Percentiles rank a stretch among this genome's conserved stretches.
These are phyloP conservation scores for Tephrocybe sp. DNA, from an alignment of 768 basidiomycete genomes.

Conservation along the genomic window DNA sequence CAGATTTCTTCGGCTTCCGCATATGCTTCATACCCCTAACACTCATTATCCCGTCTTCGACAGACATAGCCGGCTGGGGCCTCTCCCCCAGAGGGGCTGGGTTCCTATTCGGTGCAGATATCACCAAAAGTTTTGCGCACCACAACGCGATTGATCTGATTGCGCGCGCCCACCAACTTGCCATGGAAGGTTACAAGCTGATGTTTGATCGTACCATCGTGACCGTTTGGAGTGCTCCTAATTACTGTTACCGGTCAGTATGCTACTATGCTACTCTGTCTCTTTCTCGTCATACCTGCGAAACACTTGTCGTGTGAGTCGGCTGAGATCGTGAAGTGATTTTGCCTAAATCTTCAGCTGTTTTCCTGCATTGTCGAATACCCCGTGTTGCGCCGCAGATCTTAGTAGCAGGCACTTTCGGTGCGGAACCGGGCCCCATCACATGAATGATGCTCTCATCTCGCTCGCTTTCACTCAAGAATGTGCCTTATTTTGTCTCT, in stretches of 20 bases:
- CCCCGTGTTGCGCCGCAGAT: constrained; percentile 4
- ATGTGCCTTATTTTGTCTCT: neutral
- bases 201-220: constrained; percentile 97
- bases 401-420: neutral
- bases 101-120: constrained; percentile 91
- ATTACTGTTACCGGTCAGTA: constrained; percentile 95
- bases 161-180: constrained; percentile 95
- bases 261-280: neutral
- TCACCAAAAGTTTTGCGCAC: constrained; percentile 87
- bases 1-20: neutral
- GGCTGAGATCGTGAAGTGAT: no score
- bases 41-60: neutral
- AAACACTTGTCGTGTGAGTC: no score
- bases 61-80: constrained; percentile 94
- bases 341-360: no score
- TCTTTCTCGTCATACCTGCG: no score
- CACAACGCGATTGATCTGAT: constrained; percentile 93
- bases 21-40: neutral
- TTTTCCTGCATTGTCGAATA: neutral
- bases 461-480: neutral
- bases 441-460: neutral
- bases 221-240: constrained; percentile 97
- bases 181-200: constrained; percentile 96
- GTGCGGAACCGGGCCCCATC: neutral
- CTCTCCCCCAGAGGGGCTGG: constrained; percentile 97